phyloP scores from a whole-genome alignment of 495 filamentous ascomycete species.

The Oidiodendron maius region DNA sequence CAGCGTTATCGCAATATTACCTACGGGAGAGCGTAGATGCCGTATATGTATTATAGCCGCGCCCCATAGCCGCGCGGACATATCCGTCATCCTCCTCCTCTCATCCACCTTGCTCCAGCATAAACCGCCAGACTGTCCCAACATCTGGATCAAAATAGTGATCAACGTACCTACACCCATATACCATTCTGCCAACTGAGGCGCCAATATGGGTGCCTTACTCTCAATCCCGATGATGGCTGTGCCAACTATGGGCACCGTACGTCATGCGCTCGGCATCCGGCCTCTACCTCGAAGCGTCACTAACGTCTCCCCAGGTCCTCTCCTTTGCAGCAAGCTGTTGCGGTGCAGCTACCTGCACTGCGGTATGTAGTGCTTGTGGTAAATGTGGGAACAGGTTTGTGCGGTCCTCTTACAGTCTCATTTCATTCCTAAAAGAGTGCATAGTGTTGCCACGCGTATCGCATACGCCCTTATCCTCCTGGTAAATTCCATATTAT shows the following conservation, averaged over 20 bases:
- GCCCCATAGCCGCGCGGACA: too few relatives aligned
- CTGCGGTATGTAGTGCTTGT: conserved; percentile 87
- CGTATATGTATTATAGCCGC: too few relatives aligned
- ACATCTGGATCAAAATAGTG: too few relatives aligned
- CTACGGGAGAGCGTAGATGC: too few relatives aligned
- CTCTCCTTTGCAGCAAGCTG: conserved; percentile 75
- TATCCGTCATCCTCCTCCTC: too few relatives aligned
- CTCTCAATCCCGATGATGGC: conserved; percentile 86
- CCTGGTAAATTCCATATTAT: conserved; percentile 89
- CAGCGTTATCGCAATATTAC: too few relatives aligned
- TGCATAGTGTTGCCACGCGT: conserved; percentile 79
- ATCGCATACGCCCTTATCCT: conserved; percentile 97
- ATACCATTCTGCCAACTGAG: neutral
- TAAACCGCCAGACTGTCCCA: too few relatives aligned
- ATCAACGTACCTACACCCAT: too few relatives aligned
- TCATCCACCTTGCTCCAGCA: too few relatives aligned
- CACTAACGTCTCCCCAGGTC: conserved; percentile 48
- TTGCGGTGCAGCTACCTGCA: conserved; percentile 93
- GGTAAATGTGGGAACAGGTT: conserved; percentile 96
- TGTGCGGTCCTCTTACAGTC: conserved; percentile 11
- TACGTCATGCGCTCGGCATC: conserved; percentile 36
- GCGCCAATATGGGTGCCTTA: conserved; percentile 73
- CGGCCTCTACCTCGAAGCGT: neutral
- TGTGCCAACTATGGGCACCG: conserved; percentile 77
- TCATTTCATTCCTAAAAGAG: conserved; percentile 12